These are phyloP conservation scores for Syzygium aromaticum DNA, from an alignment of 345 rosid species.

Conservation along the genomic window DNA sequence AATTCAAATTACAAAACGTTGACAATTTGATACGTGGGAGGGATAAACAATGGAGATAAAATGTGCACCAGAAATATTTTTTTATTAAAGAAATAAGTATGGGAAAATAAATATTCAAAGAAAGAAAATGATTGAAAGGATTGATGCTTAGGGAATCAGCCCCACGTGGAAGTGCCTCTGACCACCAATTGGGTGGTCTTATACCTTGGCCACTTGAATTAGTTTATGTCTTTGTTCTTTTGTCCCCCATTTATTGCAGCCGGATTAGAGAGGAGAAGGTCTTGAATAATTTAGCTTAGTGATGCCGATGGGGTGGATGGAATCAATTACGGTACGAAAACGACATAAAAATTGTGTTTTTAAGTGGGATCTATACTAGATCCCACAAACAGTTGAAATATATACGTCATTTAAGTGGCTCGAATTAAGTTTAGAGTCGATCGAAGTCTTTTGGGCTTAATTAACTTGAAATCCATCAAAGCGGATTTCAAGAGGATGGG, in stretches of 20 bases:
- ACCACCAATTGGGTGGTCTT: neutral
- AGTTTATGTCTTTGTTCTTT: neutral
- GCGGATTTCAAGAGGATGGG: neutral
- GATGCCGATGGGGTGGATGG: neutral
- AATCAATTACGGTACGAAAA: neutral
- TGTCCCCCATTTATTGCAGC: neutral
- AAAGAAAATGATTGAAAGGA: neutral
- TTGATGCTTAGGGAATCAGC: neutral
- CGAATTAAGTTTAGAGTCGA: neutral
- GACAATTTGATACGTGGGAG: neutral
- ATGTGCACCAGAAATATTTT: neutral
- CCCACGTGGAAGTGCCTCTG: neutral
- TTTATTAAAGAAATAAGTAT: neutral
- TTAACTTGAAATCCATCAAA: neutral
- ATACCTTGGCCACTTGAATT: neutral
- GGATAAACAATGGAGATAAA: neutral
- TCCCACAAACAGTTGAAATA: neutral
- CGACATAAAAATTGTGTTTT: neutral
- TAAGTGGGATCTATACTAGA: neutral
- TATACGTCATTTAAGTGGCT: neutral
- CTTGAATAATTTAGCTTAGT: neutral
- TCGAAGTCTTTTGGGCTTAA: neutral
- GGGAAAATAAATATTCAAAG: neutral
- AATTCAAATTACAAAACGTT: neutral
- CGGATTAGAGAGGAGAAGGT: neutral